Percentiles rank a stretch among this genome's conserved stretches.
Conservation (phyloP, 2,329 filamentous ascomycete genomes). For the Cordyceps militaris region DNA sequence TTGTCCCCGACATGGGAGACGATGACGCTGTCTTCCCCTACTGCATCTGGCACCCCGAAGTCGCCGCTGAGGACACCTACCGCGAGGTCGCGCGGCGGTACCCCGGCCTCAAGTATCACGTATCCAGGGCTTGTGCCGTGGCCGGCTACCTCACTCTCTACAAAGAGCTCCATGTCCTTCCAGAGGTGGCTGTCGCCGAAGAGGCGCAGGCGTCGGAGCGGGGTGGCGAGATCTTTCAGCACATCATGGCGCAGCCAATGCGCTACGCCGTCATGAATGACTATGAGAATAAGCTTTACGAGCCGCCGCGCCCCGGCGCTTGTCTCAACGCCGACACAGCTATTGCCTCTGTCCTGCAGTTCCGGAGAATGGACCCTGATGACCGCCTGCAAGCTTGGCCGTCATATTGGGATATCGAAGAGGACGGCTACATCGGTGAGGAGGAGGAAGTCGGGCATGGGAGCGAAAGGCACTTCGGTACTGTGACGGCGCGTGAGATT, state of each 20-base stretch:
- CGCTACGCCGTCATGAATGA: conserved; percentile 30
- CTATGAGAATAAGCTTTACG: conserved; percentile 21
- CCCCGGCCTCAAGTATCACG: conserved; percentile 29
- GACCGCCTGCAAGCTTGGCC: conserved; percentile 17
- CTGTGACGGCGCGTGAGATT: conserved; percentile 8
- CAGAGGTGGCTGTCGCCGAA: conserved; percentile 32
- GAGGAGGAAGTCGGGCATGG: background rate
- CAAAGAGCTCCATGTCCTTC: conserved; percentile 26
- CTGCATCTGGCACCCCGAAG: conserved; percentile 34
- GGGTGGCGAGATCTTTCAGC: conserved; percentile 21
- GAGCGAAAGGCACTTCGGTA: conserved; percentile 11
- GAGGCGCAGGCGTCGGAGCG: conserved; percentile 26
- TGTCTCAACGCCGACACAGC: conserved; percentile 29
- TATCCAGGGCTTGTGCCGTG: conserved; percentile 32
- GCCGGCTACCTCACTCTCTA: conserved; percentile 30
- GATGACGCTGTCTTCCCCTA: conserved; percentile 21
- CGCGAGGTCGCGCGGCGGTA: conserved; percentile 25
- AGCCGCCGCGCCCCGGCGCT: conserved; percentile 12
- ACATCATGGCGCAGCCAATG: conserved; percentile 23
- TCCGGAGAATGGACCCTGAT: background rate
- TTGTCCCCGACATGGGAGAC: conserved; percentile 22
- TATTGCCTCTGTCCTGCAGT: background rate
- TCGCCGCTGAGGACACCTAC: conserved; percentile 29
- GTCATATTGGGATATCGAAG: background rate
- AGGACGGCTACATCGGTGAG: conserved; percentile 5